Base-by-base conservation (phyloP, 1,284 basidiomycete species). In the Ceratobasidium sp. region DNA sequence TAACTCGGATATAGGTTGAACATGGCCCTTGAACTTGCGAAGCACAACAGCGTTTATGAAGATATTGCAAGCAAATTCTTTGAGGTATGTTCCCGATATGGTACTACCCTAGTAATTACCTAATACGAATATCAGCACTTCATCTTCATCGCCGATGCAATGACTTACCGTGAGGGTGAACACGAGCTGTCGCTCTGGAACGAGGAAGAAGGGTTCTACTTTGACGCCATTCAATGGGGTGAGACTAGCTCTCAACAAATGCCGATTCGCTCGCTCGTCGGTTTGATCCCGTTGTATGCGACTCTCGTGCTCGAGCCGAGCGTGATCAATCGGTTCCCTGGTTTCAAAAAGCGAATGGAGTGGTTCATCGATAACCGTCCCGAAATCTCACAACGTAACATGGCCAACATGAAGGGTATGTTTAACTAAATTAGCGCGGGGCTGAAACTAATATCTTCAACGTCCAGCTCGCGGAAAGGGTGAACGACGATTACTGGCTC, bases 61-160 rank as follows among this genome's bases (percentile, higher is more conserved):
- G 97, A 99, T 80, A 99, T 99, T 76, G 97, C 97, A n/a, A 97
- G 95, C 74, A 98, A 99, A 80, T 97, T 97, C 81, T 96, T 97
- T 75, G 94, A 93, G 88, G 92, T 92, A 77, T 70, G 82, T 78
- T 26, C n/a, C 45, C 36, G 48, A 50, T 39, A 10, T 61, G 28
- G 34, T 23, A 28, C 48, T 62, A 21, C 73, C 23, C n/a, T n/a
- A 1, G 18, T 72, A 8, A 55, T 10, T 72, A 43, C n/a, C 58
- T 43, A 21, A 50, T 69, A 26, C 16, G 6, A 18, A 14, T 26
- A 39, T 73, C 67, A 96, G 89, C 94, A 97, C 81, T 97, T 97
- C 81, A 90, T 97, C 76, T 96, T 94, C 84, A 98, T 98, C 73
- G 88, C 96, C 18, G 96, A 98, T 79, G 97, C 97, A 12, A 98